Conservation (phyloP, 2,329 filamentous ascomycete genomes). For the Lizonia empirigonia region DNA sequence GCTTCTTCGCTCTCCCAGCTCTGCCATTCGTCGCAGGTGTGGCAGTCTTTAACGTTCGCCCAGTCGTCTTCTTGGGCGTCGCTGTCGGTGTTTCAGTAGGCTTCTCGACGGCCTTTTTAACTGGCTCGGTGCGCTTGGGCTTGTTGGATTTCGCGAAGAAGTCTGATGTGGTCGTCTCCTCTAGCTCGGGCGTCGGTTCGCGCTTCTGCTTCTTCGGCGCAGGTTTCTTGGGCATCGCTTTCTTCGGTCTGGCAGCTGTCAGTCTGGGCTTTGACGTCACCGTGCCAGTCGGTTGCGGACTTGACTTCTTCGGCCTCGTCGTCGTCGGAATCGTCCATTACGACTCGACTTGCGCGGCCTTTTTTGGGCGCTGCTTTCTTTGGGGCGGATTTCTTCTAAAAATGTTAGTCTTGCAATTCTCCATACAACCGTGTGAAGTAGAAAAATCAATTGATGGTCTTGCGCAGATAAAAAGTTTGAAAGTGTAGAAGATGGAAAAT, state of each 20-base stretch:
- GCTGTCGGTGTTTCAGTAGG: constrained; percentile 37
- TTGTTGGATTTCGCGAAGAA: constrained; percentile 67
- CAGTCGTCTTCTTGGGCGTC: constrained; percentile 45
- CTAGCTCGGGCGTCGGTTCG: constrained; percentile 56
- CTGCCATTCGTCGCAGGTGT: constrained; percentile 47
- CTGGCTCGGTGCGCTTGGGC: constrained; percentile 56
- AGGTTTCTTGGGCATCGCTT: constrained; percentile 61
- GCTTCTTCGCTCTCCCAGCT: constrained; percentile 50
- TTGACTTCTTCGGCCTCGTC: constrained; percentile 57
- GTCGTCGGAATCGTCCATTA: constrained; percentile 76
- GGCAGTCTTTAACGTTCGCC: constrained; percentile 36
- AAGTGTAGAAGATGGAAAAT: no score
- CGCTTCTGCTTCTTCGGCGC: constrained; percentile 62
- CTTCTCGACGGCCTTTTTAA: constrained; percentile 40
- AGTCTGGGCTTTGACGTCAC: constrained; percentile 23
- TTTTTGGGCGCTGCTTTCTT: constrained; percentile 51
- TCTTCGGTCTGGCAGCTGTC: constrained; percentile 43
- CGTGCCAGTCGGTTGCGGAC: constrained; percentile 20
- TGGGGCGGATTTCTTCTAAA: constrained; percentile 32
- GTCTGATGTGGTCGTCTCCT: constrained; percentile 65
- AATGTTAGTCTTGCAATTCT: constrained; percentile 13
- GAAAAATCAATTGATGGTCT: no score
- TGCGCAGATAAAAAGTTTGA: no score
- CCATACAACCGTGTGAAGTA: no score
- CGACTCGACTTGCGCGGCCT: constrained; percentile 47